phyloP scores from a whole-genome alignment of 257 asterid species.

The Solanum chmielewskii region DNA sequence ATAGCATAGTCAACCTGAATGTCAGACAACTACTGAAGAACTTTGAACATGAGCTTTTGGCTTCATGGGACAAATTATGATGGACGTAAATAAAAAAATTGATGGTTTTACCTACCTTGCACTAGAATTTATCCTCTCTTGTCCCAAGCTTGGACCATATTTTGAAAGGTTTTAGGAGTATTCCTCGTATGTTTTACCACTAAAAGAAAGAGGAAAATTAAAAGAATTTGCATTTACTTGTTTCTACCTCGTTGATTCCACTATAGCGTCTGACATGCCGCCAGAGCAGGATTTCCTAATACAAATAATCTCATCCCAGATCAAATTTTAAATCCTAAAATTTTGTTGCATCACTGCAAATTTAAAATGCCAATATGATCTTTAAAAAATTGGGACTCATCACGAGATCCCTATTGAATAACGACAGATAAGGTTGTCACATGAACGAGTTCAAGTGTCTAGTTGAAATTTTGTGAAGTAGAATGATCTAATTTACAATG shows the following conservation, averaged over 20 bases:
- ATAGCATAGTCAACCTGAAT: neutral
- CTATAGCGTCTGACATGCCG: neutral
- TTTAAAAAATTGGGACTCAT: neutral
- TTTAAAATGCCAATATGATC: neutral
- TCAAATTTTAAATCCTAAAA: neutral
- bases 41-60: neutral
- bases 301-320: neutral
- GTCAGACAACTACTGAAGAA: neutral
- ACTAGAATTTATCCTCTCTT: neutral
- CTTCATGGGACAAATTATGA: neutral
- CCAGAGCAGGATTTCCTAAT: neutral
- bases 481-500: neutral
- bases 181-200: neutral
- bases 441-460: neutral
- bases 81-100: neutral
- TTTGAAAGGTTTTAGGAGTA: neutral
- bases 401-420: neutral
- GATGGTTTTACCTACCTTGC: neutral
- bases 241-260: neutral
- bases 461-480: neutral
- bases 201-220: too few relatives aligned
- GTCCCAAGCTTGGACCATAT: neutral
- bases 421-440: neutral
- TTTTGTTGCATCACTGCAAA: neutral
- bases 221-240: too few relatives aligned